Base-by-base conservation (phyloP, 139 green algal species). In the Chlamydomonas sphaeroides region DNA sequence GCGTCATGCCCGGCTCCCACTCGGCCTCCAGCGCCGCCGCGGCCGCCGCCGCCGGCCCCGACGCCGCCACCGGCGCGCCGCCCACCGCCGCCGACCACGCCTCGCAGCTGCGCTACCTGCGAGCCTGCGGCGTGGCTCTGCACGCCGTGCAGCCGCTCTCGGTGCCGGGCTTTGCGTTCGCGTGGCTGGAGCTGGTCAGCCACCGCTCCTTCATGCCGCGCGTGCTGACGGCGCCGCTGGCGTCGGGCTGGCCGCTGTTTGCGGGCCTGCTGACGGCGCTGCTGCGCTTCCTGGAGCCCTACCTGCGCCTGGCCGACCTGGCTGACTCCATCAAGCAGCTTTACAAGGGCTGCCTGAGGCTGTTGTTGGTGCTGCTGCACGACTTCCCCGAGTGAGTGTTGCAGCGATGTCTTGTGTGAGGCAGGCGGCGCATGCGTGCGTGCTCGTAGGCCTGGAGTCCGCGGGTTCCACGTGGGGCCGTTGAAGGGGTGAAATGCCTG, bases 361-460 rank as follows among this genome's bases (percentile, higher is more conserved):
- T 99, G 86, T 93, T 99, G 85, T 93, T 99, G 87, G 96, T 99
- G 68, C 92, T 99, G 78, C 92, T 99, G 89, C 97, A 99, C 81
- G 97, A 99, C 90, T 99, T 99, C 89, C 97, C 97, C 15, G 97
- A 99, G 92, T 80, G 42, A 80, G 73, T 61, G 3, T 48, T 65
- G n/a, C 30, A 5, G 10, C n/a, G n/a, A n/a, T n/a, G n/a, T n/a
- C n/a, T n/a, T n/a, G n/a, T n/a, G n/a, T n/a, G n/a, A n/a, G n/a
- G n/a, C n/a, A n/a, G n/a, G n/a, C n/a, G n/a, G n/a, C n/a, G n/a
- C n/a, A n/a, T n/a, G n/a, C n/a, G n/a, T n/a, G n/a, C n/a, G n/a
- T n/a, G n/a, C n/a, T n/a, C n/a, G n/a, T n/a, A n/a, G n/a, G n/a
- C n/a, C n/a, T n/a, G n/a, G n/a, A n/a, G n/a, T n/a, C n/a, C n/a